Conservation (phyloP, 2,329 filamentous ascomycete species). For the Ascochyta koolunga region DNA sequence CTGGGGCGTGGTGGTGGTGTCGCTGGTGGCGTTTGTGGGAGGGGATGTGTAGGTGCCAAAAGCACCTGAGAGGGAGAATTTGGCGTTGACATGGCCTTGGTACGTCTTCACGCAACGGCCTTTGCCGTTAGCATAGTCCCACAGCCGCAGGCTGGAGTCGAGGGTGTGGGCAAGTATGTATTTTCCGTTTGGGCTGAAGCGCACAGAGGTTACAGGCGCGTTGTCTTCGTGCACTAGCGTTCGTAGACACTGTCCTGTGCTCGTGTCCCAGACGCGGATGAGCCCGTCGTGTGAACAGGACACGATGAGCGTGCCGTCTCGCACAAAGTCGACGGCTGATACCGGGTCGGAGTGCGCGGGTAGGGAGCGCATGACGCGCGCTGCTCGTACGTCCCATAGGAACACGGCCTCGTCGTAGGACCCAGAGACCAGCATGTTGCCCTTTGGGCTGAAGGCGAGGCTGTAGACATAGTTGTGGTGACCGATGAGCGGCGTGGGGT, state of each 20-base stretch:
- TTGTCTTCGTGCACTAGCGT: conserved; percentile 98
- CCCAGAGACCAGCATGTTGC: conserved; percentile 93
- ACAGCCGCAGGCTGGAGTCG: conserved; percentile 87
- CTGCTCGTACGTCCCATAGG: conserved; percentile 92
- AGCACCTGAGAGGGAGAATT: conserved; percentile 82
- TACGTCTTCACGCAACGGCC: conserved; percentile 96
- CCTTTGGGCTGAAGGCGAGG: conserved; percentile 94
- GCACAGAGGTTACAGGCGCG: conserved; percentile 83
- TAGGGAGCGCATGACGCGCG: conserved; percentile 83
- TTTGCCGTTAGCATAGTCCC: conserved; percentile 92
- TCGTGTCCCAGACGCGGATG: conserved; percentile 88
- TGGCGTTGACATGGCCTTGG: conserved; percentile 84
- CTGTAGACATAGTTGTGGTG: conserved; percentile 98
- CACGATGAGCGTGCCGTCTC: conserved; percentile 89
- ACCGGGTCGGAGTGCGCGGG: conserved; percentile 97
- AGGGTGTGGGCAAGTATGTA: conserved; percentile 91
- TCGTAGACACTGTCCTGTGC: conserved; percentile 90
- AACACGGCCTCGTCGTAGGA: conserved; percentile 98
- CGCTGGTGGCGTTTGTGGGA: too few species aligned
- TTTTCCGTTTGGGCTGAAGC: conserved; percentile 92
- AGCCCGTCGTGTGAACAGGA: conserved; percentile 87
- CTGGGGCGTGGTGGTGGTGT: conserved; percentile 17
- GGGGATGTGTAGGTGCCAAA: conserved; percentile 69
- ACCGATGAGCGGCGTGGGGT: conserved; percentile 71
- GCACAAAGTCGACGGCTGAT: conserved; percentile 88